Conservation (phyloP, 352 stramenopile genomes). For the Pythium dissimile region DNA sequence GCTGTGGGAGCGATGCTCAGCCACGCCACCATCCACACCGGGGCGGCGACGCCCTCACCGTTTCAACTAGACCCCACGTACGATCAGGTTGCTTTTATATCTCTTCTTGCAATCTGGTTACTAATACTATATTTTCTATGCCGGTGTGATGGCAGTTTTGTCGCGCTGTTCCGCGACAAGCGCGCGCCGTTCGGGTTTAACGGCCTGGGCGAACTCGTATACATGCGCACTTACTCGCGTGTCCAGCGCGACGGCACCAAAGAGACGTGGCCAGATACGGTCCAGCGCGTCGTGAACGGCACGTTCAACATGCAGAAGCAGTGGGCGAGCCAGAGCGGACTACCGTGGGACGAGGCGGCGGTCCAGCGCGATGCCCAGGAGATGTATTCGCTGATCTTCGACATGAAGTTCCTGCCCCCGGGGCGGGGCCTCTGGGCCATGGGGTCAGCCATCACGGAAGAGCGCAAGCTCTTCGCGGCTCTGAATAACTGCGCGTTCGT, state of each 20-base stretch:
- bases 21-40: background rate
- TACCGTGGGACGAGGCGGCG: constrained; percentile 68
- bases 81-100: background rate
- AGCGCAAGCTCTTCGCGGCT: constrained; percentile 78
- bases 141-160: constrained; percentile 27
- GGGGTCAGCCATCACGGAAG: constrained; percentile 89
- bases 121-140: background rate
- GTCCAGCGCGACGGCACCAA: constrained; percentile 73
- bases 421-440: constrained; percentile 93
- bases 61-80: constrained; percentile 15
- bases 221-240: constrained; percentile 90
- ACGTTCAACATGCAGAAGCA: constrained; percentile 93
- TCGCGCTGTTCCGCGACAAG: constrained; percentile 41
- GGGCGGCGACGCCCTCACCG: background rate
- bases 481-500: constrained; percentile 95
- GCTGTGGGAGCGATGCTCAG: too few relatives aligned
- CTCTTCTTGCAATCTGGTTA: background rate
- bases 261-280: constrained; percentile 90
- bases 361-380: constrained; percentile 64
- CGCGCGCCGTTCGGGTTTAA: constrained; percentile 91
- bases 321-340: constrained; percentile 50
- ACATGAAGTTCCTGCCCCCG: constrained; percentile 94
- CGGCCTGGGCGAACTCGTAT: constrained; percentile 91
- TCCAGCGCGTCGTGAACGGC: constrained; percentile 92
- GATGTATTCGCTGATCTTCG: constrained; percentile 92